phyloP scores from a whole-genome alignment of 2,329 filamentous ascomycete species.

The Penicillium glabrum region DNA sequence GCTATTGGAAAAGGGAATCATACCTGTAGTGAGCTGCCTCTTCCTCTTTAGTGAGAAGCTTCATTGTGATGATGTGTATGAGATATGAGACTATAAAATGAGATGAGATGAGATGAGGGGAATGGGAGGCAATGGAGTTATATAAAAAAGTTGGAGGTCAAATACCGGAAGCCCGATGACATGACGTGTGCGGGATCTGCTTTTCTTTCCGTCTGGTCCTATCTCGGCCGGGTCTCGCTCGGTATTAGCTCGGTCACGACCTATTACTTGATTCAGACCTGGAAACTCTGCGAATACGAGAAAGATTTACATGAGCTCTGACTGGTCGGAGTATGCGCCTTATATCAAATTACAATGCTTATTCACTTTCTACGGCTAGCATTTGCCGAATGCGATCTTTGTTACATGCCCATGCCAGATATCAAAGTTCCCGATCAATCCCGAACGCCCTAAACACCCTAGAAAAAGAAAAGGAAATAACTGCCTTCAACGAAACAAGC shows the following conservation, averaged over 20 bases:
- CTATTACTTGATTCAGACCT: not conserved
- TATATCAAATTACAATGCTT: constrained; percentile 5
- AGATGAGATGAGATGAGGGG: not conserved
- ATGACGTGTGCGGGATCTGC: constrained; percentile 31
- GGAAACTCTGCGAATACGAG: not conserved
- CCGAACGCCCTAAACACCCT: constrained; percentile 22
- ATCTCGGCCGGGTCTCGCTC: constrained; percentile 6
- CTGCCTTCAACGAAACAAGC: not conserved
- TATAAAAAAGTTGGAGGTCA: constrained; percentile 16
- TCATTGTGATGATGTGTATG: constrained; percentile 62
- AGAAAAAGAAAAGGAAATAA: constrained; percentile 6
- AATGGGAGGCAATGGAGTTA: not conserved
- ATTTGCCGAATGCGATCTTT: constrained; percentile 17
- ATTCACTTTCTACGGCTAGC: constrained; percentile 9
- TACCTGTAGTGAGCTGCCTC: constrained; percentile 80
- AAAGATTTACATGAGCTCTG: not conserved
- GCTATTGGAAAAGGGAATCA: constrained; percentile 15
- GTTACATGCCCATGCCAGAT: constrained; percentile 14
- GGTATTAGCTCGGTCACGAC: not conserved
- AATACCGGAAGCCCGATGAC: constrained; percentile 22
- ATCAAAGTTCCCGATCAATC: constrained; percentile 19
- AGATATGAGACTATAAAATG: not conserved
- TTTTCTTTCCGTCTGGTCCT: constrained; percentile 9
- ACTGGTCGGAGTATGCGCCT: not conserved
- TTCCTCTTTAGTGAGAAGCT: constrained; percentile 92